Evolutionary conservation across 805 yeast genomes (phyloP), one percentile per base, ranked within the genome.

Genomic region (Yamadazyma phyllophila): DNA sequence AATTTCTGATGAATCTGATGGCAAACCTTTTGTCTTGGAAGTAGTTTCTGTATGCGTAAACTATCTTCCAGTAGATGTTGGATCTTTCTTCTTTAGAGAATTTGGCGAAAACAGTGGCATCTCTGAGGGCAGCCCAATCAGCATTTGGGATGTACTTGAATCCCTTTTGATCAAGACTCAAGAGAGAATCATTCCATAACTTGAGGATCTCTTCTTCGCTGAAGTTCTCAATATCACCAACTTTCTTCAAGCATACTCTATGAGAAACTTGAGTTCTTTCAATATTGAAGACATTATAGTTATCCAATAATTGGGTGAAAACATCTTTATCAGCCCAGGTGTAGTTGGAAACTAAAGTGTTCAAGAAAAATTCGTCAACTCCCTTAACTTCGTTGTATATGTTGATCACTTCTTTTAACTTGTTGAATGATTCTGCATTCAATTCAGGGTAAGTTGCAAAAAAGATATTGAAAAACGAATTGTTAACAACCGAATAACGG

Each of bases 81-180:
- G 74, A 72, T 62, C 88, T 73, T 33, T 72, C 75, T 14, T 70
- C 62, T 26, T 30, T 33, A 32, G 59, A 52, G 17, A 27, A 66
- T 17, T 59, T 61, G 3, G 83, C 73, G 47, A 68, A 66, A 36
- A 80, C 70, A 5, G 94, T 86, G 15, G 92, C 88, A 61, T 83
- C 90, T 67, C 91, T 80, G 47, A 87, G 63, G 2, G 92, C 85
- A 33, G 88, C 84, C 92, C 92, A 86, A 65, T 85, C 92, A 9
- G 94, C 92, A 60, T 81, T 82, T 6, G 92, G 90, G 54, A 86
- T 82, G 59, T 82, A 84, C 33, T 63, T 66, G 64, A 77, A 79
- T 9, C 81, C 81, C 41, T 71, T 74, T 29, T 75, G 77, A 48
- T 83, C 81, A 51, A 79, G 74, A 33, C 54, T 51, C 9, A 51